Evolutionary conservation across 2,329 filamentous ascomycete genomes (phyloP), one percentile per base, ranked within the genome.

Genomic region (Aspergillus fructus): DNA sequence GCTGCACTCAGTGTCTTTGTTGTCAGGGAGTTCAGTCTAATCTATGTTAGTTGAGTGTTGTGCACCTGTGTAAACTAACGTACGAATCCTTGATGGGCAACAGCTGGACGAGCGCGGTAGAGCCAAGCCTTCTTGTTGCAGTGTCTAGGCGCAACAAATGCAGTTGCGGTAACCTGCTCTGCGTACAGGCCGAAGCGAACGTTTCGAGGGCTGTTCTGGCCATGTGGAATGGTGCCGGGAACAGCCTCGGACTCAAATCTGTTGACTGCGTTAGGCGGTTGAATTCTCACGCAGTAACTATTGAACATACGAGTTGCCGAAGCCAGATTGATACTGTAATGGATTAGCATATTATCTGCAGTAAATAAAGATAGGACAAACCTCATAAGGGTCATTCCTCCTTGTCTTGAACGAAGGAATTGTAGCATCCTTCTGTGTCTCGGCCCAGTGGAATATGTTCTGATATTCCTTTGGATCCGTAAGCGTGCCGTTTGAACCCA

Each of bases 101-200:
- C 81, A 3, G 83, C 81, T 5, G 83, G 82, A 2, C 83, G 74
- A 58, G 82, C 79, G 37, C 83, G 79, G 63, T 85, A 84, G 17
- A 85, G 74, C 83, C 83, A 85, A 59, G 82, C 77, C 65, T 85
- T 83, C 67, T 83, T 80, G 68, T 85, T 85, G 66, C 80, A 76
- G 64, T 79, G 74, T 41, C 83, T 76, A 6, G 83, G 83, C 13
- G 83, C 82, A 42, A 83, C 81, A 68, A 86, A 86, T 23, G 83
- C 81, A 2, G 82, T 85, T 17, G 82, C 83, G n/a, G 82, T 84
- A 4, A 85, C 75, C 67, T 85, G 71, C 34, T 74, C 70, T 1
- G 70, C 69, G 52, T 73, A 74, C 2, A 75, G 59, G 1, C 73
- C 73, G 37, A 71, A 72, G 2, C 71, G 69, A 34, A 73, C 71